These are phyloP conservation scores for Nicotiana noctiflora DNA, from an alignment of 257 asterid species.

Conservation along the genomic window DNA sequence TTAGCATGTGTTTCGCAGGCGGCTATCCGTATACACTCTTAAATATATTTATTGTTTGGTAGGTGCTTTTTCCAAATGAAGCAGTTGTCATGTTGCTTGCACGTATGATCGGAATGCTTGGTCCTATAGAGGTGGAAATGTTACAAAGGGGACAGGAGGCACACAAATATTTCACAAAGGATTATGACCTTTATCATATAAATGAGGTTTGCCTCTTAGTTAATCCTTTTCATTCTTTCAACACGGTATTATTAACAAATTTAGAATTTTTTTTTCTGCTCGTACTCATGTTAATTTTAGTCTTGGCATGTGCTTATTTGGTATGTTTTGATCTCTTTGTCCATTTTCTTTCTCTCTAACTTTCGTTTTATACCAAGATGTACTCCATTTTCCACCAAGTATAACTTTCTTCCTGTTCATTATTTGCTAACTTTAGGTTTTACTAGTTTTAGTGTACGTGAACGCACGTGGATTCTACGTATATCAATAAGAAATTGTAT, in stretches of 20 bases:
- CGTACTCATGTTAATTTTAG: background rate
- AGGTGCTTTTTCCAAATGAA: slow-evolving; percentile 96
- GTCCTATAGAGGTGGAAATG: slow-evolving; percentile 69
- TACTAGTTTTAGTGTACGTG: no score
- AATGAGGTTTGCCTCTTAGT: slow-evolving; percentile 52
- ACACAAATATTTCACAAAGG: slow-evolving; percentile 75
- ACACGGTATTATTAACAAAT: background rate
- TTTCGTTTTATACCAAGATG: background rate
- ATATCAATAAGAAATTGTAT: no score
- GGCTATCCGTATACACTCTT: background rate
- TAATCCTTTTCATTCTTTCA: background rate
- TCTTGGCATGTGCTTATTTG: background rate
- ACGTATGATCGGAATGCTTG: slow-evolving; percentile 61
- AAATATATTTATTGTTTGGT: slow-evolving; percentile 14
- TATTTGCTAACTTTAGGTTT: background rate
- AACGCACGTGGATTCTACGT: no score
- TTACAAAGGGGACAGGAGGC: slow-evolving; percentile 64
- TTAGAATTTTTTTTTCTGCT: background rate
- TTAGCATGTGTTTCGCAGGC: background rate
- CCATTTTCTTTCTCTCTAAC: background rate
- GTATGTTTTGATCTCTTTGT: background rate
- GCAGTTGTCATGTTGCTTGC: slow-evolving; percentile 63
- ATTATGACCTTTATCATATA: slow-evolving; percentile 51
- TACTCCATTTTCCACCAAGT: background rate
- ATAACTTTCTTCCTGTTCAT: background rate